Base-by-base conservation (phyloP, 805 yeast species). In the Metschnikowia colocasiae region DNA sequence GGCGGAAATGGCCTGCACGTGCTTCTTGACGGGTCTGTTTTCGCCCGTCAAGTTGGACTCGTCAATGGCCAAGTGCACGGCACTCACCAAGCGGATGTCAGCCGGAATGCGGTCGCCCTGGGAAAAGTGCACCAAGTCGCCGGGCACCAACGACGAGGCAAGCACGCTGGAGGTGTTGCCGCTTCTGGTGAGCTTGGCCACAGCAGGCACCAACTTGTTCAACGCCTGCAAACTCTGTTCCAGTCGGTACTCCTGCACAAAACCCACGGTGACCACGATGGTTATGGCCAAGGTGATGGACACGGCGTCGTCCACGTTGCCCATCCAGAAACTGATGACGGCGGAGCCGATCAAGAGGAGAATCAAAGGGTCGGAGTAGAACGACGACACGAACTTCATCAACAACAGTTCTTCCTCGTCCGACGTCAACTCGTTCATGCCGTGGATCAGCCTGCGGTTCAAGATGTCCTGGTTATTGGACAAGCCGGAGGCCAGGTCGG, bases 21-120 rank as follows among this genome's bases (percentile, higher is more conserved):
- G 62, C 60, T 94, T 94, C 53, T 75, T 78, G 6, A 88, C 95
- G 0, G 98, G 97, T 33, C 83, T 79, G 45, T 88, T 88, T 68
- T 94, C 99, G 51, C 99, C 99, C 1, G 99, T 94, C 54, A 94
- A 77, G 61, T 89, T 89, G 68, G 95, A 84, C 69, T 94, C 99
- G 69, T 94, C 99, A 47, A 94, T 82, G 19, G 85, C 72, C 53
- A 94, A 74, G 60, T 88, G 95, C 20, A 82, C 86, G 8, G 95
- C 80, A 50, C 83, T 84, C 4, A 82, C 76, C 47, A 94, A 73
- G 60, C 99, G 79, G 25, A 94, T 69, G 66, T 94, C 99, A 0
- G 99, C 99, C 1, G 99, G 99, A 46, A 94, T 85, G 56, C 97
- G 78, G 67, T 94, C 99, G 56, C 99, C 99, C 45, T 90, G 91